Conservation (phyloP, 768 basidiomycete species). For the Boletus rubescentipes region DNA sequence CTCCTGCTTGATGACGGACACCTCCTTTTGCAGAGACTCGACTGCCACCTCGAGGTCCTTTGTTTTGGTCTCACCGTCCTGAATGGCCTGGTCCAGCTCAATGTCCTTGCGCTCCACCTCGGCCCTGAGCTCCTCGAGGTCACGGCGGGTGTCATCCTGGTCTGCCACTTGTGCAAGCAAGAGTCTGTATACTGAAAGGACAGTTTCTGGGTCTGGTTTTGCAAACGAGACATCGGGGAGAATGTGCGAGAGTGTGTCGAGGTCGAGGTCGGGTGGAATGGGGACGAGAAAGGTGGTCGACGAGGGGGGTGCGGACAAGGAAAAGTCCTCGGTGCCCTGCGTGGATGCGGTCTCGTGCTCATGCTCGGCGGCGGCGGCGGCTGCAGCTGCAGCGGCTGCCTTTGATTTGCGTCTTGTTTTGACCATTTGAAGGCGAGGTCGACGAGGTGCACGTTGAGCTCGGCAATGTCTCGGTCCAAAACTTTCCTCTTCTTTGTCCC, state of each 20-base stretch:
- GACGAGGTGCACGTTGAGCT: no score
- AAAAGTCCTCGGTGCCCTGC: constrained; percentile 37
- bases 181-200: constrained; percentile 62
- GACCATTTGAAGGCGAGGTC: constrained; percentile 19
- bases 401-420: constrained; percentile 66
- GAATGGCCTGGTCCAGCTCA: constrained; percentile 81
- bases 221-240: constrained; percentile 62
- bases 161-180: constrained; percentile 57
- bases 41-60: constrained; percentile 56
- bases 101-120: constrained; percentile 71
- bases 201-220: constrained; percentile 55
- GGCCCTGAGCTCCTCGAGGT: constrained; percentile 70
- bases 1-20: constrained; percentile 56
- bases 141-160: constrained; percentile 53
- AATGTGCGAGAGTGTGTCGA: constrained; percentile 54
- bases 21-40: constrained; percentile 54
- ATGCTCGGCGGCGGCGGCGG: constrained; percentile 24
- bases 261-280: constrained; percentile 68
- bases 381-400: constrained; percentile 42
- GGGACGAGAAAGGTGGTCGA: constrained; percentile 32
- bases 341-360: constrained; percentile 36
- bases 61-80: constrained; percentile 66
- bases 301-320: constrained; percentile 16
- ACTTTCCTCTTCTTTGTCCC: background rate
- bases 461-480: background rate